Conservation (phyloP, 176 grass and related monocot genomes). For the Oryza meridionalis region DNA sequence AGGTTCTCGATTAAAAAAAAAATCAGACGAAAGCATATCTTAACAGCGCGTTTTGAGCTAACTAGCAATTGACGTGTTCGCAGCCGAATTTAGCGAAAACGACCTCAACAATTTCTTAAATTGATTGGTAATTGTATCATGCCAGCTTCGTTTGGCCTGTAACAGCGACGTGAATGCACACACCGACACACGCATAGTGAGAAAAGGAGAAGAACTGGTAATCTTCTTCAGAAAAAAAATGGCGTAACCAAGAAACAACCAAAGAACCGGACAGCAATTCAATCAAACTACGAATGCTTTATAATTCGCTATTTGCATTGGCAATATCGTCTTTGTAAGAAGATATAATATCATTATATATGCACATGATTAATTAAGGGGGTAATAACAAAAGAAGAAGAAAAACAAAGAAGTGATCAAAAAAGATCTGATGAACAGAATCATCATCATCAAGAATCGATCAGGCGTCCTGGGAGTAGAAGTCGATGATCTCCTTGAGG, state of each 20-base stretch:
- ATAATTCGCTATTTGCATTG: slow-evolving; percentile 13
- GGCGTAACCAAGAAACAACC: not conserved
- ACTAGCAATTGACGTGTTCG: not conserved
- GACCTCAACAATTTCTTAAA: not conserved
- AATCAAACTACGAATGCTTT: slow-evolving; percentile 2
- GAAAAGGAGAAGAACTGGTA: not conserved
- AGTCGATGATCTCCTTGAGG: slow-evolving; percentile 97
- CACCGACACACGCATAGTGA: not conserved
- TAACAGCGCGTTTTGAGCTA: slow-evolving; percentile 12
- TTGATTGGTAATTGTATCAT: not conserved
- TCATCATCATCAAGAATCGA: not conserved
- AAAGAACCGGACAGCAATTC: not conserved
- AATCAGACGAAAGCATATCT: slow-evolving; percentile 18
- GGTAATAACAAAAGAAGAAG: not conserved
- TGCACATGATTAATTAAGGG: slow-evolving; percentile 40
- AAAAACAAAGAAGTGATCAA: not conserved
- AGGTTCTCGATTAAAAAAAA: not conserved
- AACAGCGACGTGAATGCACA: not conserved
- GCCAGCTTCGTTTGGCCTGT: not conserved
- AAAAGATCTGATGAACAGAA: slow-evolving; percentile 1
- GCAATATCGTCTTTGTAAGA: not conserved
- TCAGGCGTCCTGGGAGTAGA: slow-evolving; percentile 92
- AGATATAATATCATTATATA: slow-evolving; percentile 8
- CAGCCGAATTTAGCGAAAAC: not conserved
- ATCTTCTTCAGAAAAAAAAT: not conserved